These are phyloP conservation scores for Auricularia cornea DNA, from an alignment of 768 basidiomycete genomes.

Conservation along the genomic window DNA sequence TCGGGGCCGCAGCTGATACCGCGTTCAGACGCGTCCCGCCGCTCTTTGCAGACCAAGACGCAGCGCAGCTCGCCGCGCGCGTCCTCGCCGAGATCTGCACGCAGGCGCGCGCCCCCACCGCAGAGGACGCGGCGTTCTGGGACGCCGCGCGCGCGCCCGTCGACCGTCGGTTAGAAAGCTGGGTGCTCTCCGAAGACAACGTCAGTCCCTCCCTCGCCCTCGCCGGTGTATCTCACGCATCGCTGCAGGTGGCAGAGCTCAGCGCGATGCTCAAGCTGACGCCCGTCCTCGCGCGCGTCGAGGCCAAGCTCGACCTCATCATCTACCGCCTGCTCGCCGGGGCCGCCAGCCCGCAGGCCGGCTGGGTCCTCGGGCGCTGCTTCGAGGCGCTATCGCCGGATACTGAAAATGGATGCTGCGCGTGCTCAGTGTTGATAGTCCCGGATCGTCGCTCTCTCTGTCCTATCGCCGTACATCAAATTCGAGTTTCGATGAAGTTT, in stretches of 20 bases:
- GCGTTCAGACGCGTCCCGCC: constrained; percentile 20
- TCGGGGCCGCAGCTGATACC: background rate
- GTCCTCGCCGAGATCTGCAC: constrained; percentile 35
- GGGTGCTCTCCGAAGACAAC: constrained; percentile 20
- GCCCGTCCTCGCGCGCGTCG: constrained; percentile 39
- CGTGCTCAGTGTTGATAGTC: too few species aligned
- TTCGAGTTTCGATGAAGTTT: too few species aligned
- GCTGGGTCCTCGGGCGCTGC: too few species aligned
- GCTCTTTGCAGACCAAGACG: constrained; percentile 30
- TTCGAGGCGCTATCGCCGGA: too few species aligned
- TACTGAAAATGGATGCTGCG: too few species aligned
- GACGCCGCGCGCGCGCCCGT: constrained; percentile 32
- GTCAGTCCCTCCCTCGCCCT: constrained; percentile 21
- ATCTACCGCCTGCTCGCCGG: constrained; percentile 33
- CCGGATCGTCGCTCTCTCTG: too few species aligned
- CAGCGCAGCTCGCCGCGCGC: constrained; percentile 27
- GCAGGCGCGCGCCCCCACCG: constrained; percentile 30
- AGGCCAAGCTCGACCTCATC: constrained; percentile 31
- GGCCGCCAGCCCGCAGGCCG: background rate
- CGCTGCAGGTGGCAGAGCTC: constrained; percentile 40
- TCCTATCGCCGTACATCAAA: too few species aligned
- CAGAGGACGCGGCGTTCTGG: constrained; percentile 3
- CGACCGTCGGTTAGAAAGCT: constrained; percentile 35
- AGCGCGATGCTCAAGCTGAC: constrained; percentile 48
- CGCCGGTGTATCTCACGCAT: too few species aligned